These are phyloP conservation scores for Rhododendron mucronatum DNA, from an alignment of 148 eudicot genomes.

Conservation along the genomic window DNA sequence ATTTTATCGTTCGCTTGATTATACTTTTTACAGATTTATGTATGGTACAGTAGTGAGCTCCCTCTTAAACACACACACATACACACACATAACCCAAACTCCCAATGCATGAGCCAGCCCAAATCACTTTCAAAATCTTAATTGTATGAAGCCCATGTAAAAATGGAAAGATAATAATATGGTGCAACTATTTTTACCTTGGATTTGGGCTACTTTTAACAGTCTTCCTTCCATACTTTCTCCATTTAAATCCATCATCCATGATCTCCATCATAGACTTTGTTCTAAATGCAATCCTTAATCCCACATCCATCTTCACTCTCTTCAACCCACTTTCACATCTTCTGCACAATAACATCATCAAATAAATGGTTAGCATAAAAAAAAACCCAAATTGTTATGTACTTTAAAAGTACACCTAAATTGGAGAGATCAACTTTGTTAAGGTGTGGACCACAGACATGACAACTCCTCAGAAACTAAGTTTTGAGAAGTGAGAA, in stretches of 20 bases:
- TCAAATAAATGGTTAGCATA: not conserved
- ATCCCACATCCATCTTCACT: slow-evolving; percentile 4
- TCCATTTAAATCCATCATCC: slow-evolving; percentile 18
- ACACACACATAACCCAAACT: too few species aligned
- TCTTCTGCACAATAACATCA: not conserved
- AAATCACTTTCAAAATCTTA: not conserved
- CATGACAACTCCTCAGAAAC: too few species aligned
- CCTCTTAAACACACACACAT: too few species aligned
- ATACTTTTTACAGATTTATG: too few species aligned
- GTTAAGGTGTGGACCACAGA: too few species aligned
- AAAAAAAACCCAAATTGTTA: too few species aligned
- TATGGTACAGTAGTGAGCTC: too few species aligned
- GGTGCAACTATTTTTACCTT: not conserved
- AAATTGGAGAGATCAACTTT: too few species aligned
- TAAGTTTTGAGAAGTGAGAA: too few species aligned
- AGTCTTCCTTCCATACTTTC: slow-evolving; percentile 12
- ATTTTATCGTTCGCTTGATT: too few species aligned
- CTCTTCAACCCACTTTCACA: not conserved
- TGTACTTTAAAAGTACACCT: too few species aligned
- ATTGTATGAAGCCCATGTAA: not conserved
- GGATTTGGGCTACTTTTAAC: slow-evolving; percentile 9
- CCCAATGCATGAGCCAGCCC: too few species aligned
- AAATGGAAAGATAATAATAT: not conserved
- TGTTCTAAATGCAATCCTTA: slow-evolving; percentile 5
- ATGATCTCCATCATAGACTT: slow-evolving; percentile 7